A percentile compares a stretch with the other conserved stretches of the same genome.
Conservation (phyloP, 2,329 filamentous ascomycete species). For the Xylaria digitata region DNA sequence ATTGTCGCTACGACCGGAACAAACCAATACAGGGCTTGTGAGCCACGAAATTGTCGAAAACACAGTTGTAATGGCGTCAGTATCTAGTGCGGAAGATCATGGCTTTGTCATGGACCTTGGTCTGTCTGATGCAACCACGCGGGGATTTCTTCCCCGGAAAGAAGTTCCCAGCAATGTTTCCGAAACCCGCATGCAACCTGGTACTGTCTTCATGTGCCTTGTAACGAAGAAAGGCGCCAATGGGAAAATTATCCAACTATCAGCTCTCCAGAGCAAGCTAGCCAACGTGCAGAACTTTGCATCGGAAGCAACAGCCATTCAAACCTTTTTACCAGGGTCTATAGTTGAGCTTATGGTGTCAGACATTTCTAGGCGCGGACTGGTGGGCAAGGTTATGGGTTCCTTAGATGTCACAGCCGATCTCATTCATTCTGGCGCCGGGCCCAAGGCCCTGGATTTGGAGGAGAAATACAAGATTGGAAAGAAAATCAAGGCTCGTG, state of each 20-base stretch:
- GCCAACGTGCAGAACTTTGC: constrained; percentile 75
- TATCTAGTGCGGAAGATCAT: constrained; percentile 94
- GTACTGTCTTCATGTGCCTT: constrained; percentile 85
- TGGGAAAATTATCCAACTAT: constrained; percentile 88
- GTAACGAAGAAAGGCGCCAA: constrained; percentile 79
- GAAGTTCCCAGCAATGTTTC: constrained; percentile 77
- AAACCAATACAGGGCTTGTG: constrained; percentile 80
- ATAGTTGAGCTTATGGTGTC: constrained; percentile 86
- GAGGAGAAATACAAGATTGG: constrained; percentile 84
- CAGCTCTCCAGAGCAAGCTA: constrained; percentile 76
- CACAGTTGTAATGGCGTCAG: constrained; percentile 84
- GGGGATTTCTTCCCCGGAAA: constrained; percentile 86
- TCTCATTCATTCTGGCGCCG: constrained; percentile 85
- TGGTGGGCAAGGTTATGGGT: constrained; percentile 91
- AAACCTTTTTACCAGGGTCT: constrained; percentile 91
- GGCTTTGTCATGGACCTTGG: constrained; percentile 94
- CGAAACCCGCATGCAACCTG: constrained; percentile 78
- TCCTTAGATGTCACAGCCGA: constrained; percentile 92
- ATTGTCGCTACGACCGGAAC: constrained; percentile 81
- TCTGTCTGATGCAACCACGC: constrained; percentile 72
- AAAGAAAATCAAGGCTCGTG: constrained; percentile 83
- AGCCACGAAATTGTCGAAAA: constrained; percentile 80
- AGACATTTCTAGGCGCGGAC: constrained; percentile 77
- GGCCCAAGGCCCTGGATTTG: constrained; percentile 75
- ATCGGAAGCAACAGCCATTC: constrained; percentile 84